Evolutionary conservation across 176 grass and related monocot genomes (phyloP).

Genomic region (Rhynchospora tenuis): DNA sequence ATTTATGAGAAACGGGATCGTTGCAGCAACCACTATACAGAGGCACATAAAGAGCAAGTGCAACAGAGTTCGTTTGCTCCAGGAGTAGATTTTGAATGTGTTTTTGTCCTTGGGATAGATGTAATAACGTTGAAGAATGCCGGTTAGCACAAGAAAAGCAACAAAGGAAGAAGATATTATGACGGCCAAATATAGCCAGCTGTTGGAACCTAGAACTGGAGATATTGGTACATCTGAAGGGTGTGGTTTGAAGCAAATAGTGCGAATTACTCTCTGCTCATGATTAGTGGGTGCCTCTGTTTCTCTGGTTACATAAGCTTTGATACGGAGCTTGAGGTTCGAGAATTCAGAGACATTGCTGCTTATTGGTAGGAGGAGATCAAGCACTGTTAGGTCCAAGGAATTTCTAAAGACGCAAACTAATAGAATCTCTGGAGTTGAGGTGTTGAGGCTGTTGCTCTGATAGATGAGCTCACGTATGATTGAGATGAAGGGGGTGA

Average conservation of each 20-base stretch:
- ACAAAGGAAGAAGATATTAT: conserved; percentile 42
- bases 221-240: conserved; percentile 31
- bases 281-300: neutral
- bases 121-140: conserved; percentile 33
- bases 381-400: conserved; percentile 53
- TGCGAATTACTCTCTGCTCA: conserved; percentile 3
- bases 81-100: conserved; percentile 40
- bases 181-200: conserved; percentile 44
- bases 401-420: conserved; percentile 46
- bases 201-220: conserved; percentile 35
- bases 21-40: conserved; percentile 25
- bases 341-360: conserved; percentile 25
- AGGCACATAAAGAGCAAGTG: conserved; percentile 36
- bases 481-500: conserved; percentile 56
- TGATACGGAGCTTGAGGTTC: conserved; percentile 28
- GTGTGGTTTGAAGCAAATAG: conserved; percentile 43
- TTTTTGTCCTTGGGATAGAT: conserved; percentile 42
- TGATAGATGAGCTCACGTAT: conserved; percentile 39
- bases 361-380: conserved; percentile 37
- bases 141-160: conserved; percentile 35
- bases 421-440: conserved; percentile 38
- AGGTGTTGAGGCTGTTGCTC: neutral
- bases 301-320: conserved; percentile 52
- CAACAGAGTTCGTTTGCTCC: conserved; percentile 25
- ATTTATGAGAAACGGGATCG: conserved; percentile 37